Base-by-base conservation (phyloP, 257 asterid species). In the Penstemon newberryi region DNA sequence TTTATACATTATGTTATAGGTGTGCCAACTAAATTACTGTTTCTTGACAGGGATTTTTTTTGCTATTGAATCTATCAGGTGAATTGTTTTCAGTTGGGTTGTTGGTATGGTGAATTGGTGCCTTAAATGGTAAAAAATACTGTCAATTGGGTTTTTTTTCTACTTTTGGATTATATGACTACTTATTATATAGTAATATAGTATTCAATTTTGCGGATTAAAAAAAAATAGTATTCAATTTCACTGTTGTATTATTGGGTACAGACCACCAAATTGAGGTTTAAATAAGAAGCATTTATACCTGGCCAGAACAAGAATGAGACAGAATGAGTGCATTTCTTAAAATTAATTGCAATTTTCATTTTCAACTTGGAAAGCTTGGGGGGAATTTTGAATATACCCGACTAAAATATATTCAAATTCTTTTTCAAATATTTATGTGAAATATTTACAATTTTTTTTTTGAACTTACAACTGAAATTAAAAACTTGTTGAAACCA, bases 81-180 rank as follows among this genome's bases (percentile, higher is more conserved):
- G 73, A 60, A 15, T 13, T 58, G 10, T 25, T 67, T 42, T 42
- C 19, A 42, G 8, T 76, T 57, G 75, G 71, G 78, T 66, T 60
- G 79, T 72, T 80, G 76, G 76, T 60, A 60, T 58, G 72, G 33
- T 75, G 59, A 81, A 69, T 69, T 76, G 64, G 72, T 66, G 77
- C 80, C 75, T 66, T 73, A 55, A 84, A 66, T 65, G 79, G 82
- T 25, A 72, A 78, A 77, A 73, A 65, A 50, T 73, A 8, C 59
- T 18, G 4, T 15, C 49, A 4, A 11, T 13, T 3, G 41, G 59
- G 45, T 38, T 13, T 53, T 65, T 10, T 58, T 70, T 38, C 53
- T 59, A 47, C 40, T 52, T 45, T 60, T 43, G 11, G 59, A 66
- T 36, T 12, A 43, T 43, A 51, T 58, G 33, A 25, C 33, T 25